Percentiles rank a stretch among this genome's conserved stretches.
These are phyloP conservation scores for Candida palmyrensis DNA, from an alignment of 805 yeast species.

Conservation along the genomic window DNA sequence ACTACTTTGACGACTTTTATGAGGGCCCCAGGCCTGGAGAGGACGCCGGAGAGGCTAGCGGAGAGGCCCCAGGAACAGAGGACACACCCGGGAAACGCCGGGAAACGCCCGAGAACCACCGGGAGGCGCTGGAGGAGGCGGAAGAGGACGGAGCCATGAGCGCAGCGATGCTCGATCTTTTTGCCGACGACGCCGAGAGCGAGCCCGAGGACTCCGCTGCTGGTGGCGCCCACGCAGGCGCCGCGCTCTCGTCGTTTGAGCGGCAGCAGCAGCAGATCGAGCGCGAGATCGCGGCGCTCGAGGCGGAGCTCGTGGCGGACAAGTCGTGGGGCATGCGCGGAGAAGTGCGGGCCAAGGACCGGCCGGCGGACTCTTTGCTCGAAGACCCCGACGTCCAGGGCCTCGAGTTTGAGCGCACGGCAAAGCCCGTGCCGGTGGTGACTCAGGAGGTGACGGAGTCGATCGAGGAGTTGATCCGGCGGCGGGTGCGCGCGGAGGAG, in stretches of 20 bases:
- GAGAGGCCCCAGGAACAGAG: constrained; percentile 11
- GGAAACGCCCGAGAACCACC: constrained; percentile 6
- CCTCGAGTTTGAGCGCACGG: constrained; percentile 84
- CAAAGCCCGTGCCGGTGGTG: constrained; percentile 94
- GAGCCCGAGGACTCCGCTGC: constrained; percentile 20
- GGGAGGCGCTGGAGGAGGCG: constrained; percentile 18
- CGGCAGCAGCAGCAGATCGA: constrained; percentile 74
- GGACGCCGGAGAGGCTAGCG: no score
- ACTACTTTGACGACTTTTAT: constrained; percentile 65
- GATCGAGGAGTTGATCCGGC: constrained; percentile 81
- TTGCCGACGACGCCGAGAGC: constrained; percentile 42
- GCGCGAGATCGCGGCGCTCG: constrained; percentile 72
- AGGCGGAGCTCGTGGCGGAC: constrained; percentile 82
- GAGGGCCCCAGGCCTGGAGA: no score
- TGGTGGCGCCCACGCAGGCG: no score
- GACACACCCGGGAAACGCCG: constrained; percentile 10
- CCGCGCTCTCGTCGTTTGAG: constrained; percentile 78
- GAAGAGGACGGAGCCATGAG: constrained; percentile 52
- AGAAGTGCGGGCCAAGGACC: constrained; percentile 74
- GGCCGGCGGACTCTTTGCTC: constrained; percentile 81
- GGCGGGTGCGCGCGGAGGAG: constrained; percentile 67
- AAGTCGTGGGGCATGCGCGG: constrained; percentile 95
- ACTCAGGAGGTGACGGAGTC: constrained; percentile 84
- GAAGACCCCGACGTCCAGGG: constrained; percentile 52
- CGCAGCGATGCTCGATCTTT: constrained; percentile 58